These are phyloP conservation scores for Silene coronaria DNA, from an alignment of 179 eudicot genomes.

Conservation along the genomic window DNA sequence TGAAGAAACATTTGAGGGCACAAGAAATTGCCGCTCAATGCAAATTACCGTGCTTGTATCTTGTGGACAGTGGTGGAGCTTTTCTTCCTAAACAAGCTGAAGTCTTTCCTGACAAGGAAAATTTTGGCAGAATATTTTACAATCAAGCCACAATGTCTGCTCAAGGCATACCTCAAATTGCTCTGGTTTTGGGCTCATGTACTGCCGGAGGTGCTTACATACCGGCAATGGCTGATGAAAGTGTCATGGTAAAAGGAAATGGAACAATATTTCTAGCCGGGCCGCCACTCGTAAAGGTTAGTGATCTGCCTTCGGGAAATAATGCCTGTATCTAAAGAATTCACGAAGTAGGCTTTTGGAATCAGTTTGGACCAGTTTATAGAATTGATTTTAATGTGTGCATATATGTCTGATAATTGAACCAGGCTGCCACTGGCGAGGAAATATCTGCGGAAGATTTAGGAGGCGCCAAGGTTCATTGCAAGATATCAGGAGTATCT, in stretches of 20 bases:
- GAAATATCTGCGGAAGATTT: conserved; percentile 96
- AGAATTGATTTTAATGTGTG: conserved; percentile 1
- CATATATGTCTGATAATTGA: conserved; percentile 7
- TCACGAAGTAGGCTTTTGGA: background rate
- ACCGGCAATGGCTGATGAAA: conserved; percentile 99
- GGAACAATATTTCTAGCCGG: conserved; percentile 98
- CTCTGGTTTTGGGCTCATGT: conserved; percentile 92
- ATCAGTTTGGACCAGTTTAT: background rate
- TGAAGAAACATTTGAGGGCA: conserved; percentile 92
- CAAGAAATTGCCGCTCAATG: conserved; percentile 95
- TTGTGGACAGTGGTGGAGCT: conserved; percentile 99
- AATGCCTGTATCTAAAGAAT: background rate
- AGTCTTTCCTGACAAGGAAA: conserved; percentile 95
- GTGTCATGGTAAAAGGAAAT: conserved; percentile 98
- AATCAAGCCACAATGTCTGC: conserved; percentile 94
- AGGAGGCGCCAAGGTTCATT: conserved; percentile 95
- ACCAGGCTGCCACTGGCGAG: conserved; percentile 99
- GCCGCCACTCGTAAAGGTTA: conserved; percentile 99
- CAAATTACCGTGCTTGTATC: conserved; percentile 88
- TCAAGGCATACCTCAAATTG: conserved; percentile 95
- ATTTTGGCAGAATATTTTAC: conserved; percentile 91
- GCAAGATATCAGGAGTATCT: conserved; percentile 94
- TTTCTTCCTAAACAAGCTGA: conserved; percentile 97
- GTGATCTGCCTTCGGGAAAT: conserved; percentile 15
- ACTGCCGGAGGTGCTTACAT: conserved; percentile 99